Evolutionary conservation across 768 basidiomycete genomes (phyloP).

Genomic region (Epithele typhae): DNA sequence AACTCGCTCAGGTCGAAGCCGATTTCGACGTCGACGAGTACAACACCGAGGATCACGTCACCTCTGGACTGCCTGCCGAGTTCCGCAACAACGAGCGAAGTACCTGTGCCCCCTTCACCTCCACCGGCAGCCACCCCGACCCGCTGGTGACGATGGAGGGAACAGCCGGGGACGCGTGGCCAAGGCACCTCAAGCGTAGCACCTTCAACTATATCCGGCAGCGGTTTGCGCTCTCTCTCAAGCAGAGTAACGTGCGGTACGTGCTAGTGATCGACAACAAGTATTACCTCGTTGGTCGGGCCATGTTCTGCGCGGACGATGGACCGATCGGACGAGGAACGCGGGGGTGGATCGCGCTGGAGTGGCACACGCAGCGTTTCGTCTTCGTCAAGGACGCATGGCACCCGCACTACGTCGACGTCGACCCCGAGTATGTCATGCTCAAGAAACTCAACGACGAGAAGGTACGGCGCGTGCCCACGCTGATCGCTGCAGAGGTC

Average conservation of each 20-base stretch:
- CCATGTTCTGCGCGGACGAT: background rate
- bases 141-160: too few relatives aligned
- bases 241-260: background rate
- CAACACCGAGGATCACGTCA: too few relatives aligned
- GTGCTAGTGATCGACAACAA: background rate
- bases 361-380: constrained; percentile 2
- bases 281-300: background rate
- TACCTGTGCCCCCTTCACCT: background rate
- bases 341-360: constrained; percentile 11
- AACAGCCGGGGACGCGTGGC: too few relatives aligned
- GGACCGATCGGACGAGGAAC: constrained; percentile 1
- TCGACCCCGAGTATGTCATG: background rate
- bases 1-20: background rate
- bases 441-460: background rate
- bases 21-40: background rate
- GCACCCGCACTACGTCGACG: background rate
- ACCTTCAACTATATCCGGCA: background rate
- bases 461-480: background rate
- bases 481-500: background rate
- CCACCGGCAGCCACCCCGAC: background rate
- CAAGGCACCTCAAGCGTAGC: too few relatives aligned
- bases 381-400: constrained; percentile 14
- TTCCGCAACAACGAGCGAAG: background rate
- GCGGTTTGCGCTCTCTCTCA: background rate
- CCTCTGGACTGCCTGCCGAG: too few relatives aligned